Conservation (phyloP, 208 protist genomes). For the Acanthamoeba healyi region DNA sequence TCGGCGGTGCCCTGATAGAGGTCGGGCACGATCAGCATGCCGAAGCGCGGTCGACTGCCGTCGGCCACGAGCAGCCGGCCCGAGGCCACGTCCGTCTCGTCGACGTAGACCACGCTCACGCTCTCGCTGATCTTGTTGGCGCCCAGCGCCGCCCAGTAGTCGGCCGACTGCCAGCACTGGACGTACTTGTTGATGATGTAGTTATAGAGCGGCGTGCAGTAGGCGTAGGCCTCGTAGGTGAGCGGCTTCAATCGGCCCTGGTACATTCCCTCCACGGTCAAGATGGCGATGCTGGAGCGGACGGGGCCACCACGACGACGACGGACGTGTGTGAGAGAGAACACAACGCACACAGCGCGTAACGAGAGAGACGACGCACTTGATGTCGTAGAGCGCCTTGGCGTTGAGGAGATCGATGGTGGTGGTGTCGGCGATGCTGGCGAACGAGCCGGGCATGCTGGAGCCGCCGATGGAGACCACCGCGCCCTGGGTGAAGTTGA, state of each 20-base stretch:
- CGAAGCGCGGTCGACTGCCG: conserved; percentile 19
- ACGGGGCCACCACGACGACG: no score
- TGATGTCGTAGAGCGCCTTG: conserved; percentile 78
- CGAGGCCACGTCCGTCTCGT: background rate
- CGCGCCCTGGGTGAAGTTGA: conserved; percentile 40
- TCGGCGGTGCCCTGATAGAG: conserved; percentile 24
- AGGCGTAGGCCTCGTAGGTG: conserved; percentile 78
- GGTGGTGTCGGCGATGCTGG: background rate
- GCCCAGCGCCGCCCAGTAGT: conserved; percentile 30
- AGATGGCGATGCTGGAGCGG: conserved; percentile 72
- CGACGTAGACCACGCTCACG: conserved; percentile 74
- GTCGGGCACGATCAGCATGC: conserved; percentile 71
- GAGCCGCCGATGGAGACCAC: background rate
- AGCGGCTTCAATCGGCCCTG: background rate
- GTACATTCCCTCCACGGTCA: conserved; percentile 63
- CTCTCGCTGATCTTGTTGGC: conserved; percentile 10
- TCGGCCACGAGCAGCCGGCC: conserved; percentile 37
- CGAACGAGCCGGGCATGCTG: conserved; percentile 51
- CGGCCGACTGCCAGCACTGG: conserved; percentile 65
- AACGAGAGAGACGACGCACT: background rate
- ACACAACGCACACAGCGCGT: background rate
- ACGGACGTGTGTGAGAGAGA: background rate
- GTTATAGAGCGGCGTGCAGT: conserved; percentile 76
- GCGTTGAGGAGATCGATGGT: conserved; percentile 68
- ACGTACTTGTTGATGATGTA: conserved; percentile 64